A percentile compares a stretch with the other conserved stretches of the same genome.
phyloP scores from a whole-genome alignment of 768 basidiomycete species.

The Lactarius hatsudake region DNA sequence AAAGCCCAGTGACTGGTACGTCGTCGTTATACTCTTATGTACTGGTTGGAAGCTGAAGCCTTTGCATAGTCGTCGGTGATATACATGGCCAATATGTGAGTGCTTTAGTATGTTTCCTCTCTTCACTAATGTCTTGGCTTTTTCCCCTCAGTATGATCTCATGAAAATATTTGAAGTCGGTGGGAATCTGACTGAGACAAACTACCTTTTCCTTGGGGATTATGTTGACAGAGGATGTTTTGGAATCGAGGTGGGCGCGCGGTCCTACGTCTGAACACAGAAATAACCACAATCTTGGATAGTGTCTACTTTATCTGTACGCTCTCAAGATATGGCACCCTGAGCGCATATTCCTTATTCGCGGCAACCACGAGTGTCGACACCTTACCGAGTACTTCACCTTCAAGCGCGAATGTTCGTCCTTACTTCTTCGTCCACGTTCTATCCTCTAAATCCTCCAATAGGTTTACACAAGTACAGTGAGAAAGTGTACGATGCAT shows the following conservation, averaged over 20 bases:
- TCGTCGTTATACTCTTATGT: conserved; percentile 18
- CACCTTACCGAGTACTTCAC: conserved; percentile 73
- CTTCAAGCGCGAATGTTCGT: conserved; percentile 93
- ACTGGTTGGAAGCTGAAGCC: background rate
- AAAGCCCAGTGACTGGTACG: conserved; percentile 87
- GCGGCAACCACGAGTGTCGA: conserved; percentile 66
- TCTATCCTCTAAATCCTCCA: background rate
- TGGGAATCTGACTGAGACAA: conserved; percentile 72
- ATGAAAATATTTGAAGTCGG: conserved; percentile 98
- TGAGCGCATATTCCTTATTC: conserved; percentile 55
- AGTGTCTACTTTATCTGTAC: conserved; percentile 62
- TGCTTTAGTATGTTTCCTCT: background rate
- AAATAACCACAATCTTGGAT: background rate
- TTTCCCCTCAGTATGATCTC: conserved; percentile 72
- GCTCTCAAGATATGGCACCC: conserved; percentile 63
- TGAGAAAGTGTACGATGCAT: conserved; percentile 83
- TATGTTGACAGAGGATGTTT: conserved; percentile 96
- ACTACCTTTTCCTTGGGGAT: conserved; percentile 91
- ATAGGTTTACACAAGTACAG: conserved; percentile 91
- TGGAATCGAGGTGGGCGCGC: conserved; percentile 54
- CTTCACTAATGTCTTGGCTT: background rate
- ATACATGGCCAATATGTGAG: conserved; percentile 94
- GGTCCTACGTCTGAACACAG: background rate
- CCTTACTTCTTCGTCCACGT: conserved; percentile 10
- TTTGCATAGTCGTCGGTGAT: conserved; percentile 78